Base-by-base conservation (phyloP, 306 rosid genomes). In the Canavalia ensiformis region DNA sequence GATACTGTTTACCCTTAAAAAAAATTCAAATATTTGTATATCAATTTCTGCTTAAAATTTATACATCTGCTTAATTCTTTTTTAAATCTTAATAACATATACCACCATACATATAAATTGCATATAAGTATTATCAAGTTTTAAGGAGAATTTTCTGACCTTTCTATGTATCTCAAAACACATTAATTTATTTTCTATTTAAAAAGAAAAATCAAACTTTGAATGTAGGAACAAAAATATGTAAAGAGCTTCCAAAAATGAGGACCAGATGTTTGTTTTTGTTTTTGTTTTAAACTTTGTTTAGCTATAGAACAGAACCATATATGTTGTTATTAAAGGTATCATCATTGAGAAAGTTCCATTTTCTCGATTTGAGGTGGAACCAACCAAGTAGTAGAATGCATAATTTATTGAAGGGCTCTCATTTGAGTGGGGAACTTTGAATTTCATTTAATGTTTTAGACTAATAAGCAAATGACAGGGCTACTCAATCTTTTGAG, bases 371-470 rank as follows among this genome's bases (percentile, higher is more conserved):
- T 31, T 57, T 50, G 28, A 77, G 73, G 74, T 79, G 86, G 81
- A 55, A 42, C 69, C 80, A 81, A 78, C 74, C 71, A 65, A 78
- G 81, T 75, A 66, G 58, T 7, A 56, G 11, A 64, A 58, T 46
- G 31, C 59, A 77, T 33, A 75, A 72, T 55, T 68, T 28, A 80
- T 79, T 70, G 82, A 73, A 68, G 62, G 82, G 66, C 51, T 63
- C 72, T 29, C 44, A 35, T 59, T 66, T 86, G 54, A 76, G 85
- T 86, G 89, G 88, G 67, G 50, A 81, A 65, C 86, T 62, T 77
- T 72, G 84, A 76, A 83, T 67, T 56, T 62, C 47, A 64, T 80
- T 66, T 11, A 66, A 57, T 58, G 39, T 86, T 73, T 33, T 72
- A 57, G 59, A 77, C 66, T 41, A 80, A 84, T 75, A 62, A 76